Conservation (phyloP, 768 basidiomycete genomes). For the Pleurotus giganteus region DNA sequence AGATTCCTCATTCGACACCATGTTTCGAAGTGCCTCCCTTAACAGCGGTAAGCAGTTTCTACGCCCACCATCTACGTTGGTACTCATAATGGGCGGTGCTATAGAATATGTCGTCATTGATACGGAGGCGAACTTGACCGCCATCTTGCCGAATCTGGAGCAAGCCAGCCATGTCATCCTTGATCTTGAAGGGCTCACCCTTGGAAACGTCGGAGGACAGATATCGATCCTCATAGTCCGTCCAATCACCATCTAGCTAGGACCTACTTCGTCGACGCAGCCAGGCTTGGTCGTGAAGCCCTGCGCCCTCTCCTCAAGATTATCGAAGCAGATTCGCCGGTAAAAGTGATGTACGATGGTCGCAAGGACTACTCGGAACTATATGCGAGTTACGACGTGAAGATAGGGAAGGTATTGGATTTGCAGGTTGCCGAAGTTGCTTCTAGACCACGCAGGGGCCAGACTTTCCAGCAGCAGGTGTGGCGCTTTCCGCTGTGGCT, state of each 20-base stretch:
- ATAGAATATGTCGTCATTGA: not conserved
- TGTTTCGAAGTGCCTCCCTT: too few species aligned
- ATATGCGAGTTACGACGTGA: not conserved
- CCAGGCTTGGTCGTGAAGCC: not conserved
- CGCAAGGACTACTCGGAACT: conserved; percentile 1
- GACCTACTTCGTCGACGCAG: conserved; percentile 3
- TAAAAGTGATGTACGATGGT: conserved; percentile 6
- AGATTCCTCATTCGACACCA: too few species aligned
- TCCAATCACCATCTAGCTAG: not conserved
- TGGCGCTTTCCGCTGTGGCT: not conserved
- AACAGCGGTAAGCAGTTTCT: too few species aligned
- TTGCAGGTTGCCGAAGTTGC: not conserved
- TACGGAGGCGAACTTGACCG: not conserved
- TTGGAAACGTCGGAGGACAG: not conserved
- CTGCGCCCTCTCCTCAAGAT: not conserved
- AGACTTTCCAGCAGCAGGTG: not conserved
- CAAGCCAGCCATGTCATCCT: not conserved
- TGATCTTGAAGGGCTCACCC: conserved; percentile 1
- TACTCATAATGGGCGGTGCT: too few species aligned
- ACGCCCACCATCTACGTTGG: too few species aligned
- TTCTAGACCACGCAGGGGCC: not conserved
- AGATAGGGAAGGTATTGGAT: not conserved
- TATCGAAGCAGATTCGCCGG: not conserved
- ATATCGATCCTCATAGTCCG: conserved; percentile 5
- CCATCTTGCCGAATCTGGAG: not conserved